phyloP scores from a whole-genome alignment of 1,139 yeast species.

The Candida mesenterica region DNA sequence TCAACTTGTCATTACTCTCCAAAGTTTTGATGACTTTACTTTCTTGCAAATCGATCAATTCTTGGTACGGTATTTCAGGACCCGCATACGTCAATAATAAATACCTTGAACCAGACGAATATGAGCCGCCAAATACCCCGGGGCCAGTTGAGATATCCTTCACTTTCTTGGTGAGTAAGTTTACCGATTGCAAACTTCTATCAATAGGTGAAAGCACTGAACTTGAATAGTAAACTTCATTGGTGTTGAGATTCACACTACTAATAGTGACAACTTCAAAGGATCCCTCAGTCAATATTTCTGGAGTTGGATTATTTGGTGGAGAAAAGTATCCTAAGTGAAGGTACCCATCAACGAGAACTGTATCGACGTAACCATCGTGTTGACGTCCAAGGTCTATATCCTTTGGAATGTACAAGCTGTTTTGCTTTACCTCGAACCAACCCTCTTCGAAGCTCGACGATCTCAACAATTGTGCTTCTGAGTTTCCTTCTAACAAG shows the following conservation, averaged over 20 bases:
- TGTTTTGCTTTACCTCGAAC: constrained; percentile 81
- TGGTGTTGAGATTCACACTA: constrained; percentile 42
- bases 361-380: constrained; percentile 56
- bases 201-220: constrained; percentile 53
- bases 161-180: constrained; percentile 38
- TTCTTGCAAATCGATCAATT: constrained; percentile 53
- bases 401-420: constrained; percentile 67
- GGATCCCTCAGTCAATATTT: constrained; percentile 47
- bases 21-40: constrained; percentile 34
- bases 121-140: constrained; percentile 69
- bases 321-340: constrained; percentile 60
- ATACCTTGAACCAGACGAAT: constrained; percentile 66
- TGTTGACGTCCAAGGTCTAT: constrained; percentile 34
- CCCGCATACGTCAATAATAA: constrained; percentile 60
- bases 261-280: constrained; percentile 56
- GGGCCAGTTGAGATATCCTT: constrained; percentile 52
- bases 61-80: constrained; percentile 66
- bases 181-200: constrained; percentile 51
- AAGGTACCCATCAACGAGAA: constrained; percentile 52
- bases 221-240: constrained; percentile 47
- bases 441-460: constrained; percentile 46
- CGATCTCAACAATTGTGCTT: constrained; percentile 36
- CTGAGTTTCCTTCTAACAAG: constrained; percentile 32
- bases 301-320: constrained; percentile 40
- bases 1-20: constrained; percentile 49